Evolutionary conservation across 2,329 filamentous ascomycete species (phyloP), one percentile per base, ranked within the genome.

Genomic region (Shiraia bambusicola): DNA sequence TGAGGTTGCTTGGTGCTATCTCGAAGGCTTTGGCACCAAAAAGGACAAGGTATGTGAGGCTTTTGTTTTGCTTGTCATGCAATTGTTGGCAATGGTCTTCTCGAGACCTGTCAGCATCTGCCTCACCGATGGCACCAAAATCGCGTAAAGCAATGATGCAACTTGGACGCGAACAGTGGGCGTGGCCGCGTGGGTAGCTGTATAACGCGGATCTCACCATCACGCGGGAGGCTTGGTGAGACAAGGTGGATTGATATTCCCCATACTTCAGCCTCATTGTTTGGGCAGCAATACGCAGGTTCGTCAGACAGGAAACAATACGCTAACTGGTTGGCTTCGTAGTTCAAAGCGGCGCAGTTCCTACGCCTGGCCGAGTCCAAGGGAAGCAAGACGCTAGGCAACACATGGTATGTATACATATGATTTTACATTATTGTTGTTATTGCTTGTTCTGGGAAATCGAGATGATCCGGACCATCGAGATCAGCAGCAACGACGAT

Each of bases 21-120:
- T 94, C 19, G 87, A 96, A 66, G 93, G 93, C n/a, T 95, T 95
- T 70, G 93, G 93, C 25, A 92, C 90, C 63, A 93, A 90, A 70
- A 98, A 97, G 70, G 91, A 98, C 76, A 97, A 95, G 87, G 92
- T 96, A 78, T 71, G 88, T 81, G 47, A 42, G 36, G 28, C 19
- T 34, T 36, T 32, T 40, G 33, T 34, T 28, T 46, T 13, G 30
- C 26, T 19, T 27, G 29, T 24, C 17, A 35, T 32, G 38, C 40
- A 24, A 33, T 52, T 37, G 39, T 32, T 37, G 34, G 40, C 34
- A 33, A 4, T 32, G 36, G 37, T 39, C 19, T 36, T 38, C 12
- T 43, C 14, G 34, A 42, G 28, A 36, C 25, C 22, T 19, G 19
- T 28, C 29, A 25, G 36, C 49, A 32, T 49, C 37, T 30, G 31